Conservation (phyloP, 768 basidiomycete genomes). For the Collybiopsis confluens region DNA sequence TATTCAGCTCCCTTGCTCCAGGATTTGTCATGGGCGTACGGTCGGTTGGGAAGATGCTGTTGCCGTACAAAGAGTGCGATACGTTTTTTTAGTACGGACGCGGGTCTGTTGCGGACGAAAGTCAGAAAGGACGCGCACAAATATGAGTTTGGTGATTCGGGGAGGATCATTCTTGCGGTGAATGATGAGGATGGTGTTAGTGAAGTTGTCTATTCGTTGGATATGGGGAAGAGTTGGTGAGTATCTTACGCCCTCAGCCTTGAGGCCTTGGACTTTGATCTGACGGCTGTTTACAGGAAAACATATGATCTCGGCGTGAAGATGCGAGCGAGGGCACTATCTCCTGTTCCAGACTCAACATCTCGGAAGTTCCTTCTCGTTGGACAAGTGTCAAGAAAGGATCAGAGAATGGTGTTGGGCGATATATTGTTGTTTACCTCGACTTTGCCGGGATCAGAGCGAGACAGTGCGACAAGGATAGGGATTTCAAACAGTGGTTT, state of each 20-base stretch:
- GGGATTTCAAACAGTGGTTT: slow-evolving; percentile 88
- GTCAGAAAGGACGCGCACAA: slow-evolving; percentile 73
- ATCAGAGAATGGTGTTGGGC: slow-evolving; percentile 47
- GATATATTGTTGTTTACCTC: slow-evolving; percentile 70
- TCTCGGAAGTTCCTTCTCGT: slow-evolving; percentile 94
- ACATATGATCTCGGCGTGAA: slow-evolving; percentile 65
- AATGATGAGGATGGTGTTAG: slow-evolving; percentile 82
- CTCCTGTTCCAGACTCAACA: slow-evolving; percentile 91
- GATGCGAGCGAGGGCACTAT: slow-evolving; percentile 68
- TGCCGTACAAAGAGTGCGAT: slow-evolving; percentile 80
- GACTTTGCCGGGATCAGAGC: slow-evolving; percentile 74
- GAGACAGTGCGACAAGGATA: slow-evolving; percentile 59
- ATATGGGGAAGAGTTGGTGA: slow-evolving; percentile 82
- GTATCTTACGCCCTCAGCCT: slow-evolving; percentile 16
- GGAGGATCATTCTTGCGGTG: slow-evolving; percentile 71
- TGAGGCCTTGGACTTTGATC: background rate
- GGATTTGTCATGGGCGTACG: slow-evolving; percentile 98
- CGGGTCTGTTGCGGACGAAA: slow-evolving; percentile 84
- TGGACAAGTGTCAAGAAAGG: slow-evolving; percentile 65
- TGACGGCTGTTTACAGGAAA: slow-evolving; percentile 44
- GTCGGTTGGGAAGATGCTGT: slow-evolving; percentile 65
- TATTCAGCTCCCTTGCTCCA: slow-evolving; percentile 94
- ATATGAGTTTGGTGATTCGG: slow-evolving; percentile 95
- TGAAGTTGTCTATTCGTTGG: slow-evolving; percentile 69
- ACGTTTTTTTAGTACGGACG: slow-evolving; percentile 92